Evolutionary conservation across 371 early-diverging fungal genomes (phyloP), one percentile per base, ranked within the genome.

Genomic region (Mucor velutinosus): DNA sequence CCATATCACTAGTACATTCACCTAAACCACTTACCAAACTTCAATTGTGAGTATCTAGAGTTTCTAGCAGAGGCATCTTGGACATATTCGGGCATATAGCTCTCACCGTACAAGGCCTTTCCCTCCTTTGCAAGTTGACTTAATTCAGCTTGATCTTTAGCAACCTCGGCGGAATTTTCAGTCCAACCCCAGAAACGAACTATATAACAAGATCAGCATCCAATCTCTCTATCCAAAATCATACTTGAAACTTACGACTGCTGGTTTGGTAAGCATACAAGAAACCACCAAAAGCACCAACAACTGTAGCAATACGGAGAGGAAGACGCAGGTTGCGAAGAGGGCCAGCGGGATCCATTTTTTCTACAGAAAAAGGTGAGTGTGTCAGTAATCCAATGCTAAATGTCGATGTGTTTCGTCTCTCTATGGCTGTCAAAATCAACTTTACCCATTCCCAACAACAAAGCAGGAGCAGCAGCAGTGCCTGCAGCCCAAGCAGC

Each of bases 141-240:
- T 84, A 91, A 86, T 81, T 94, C 93, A 41, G 71, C 74, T 45
- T 83, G 76, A 80, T 93, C 91, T 84, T 83, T 87, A 59, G 76
- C 79, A 33, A 87, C 89, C 78, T 98, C 98, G 57, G 87, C 82
- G 43, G 83, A 78, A 79, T 98, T 98, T 78, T 97, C 97, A 29
- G 78, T 83, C 89, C 93, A 92, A 25, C 98, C 98, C 93, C 93
- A 94, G 89, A 97, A 98, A 69, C 98, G 91, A 72, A 90, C 93
- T 94, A 80, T 29, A 15, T 35, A 39, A 39, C 30, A 37, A 19
- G 19, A 29, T 17, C 39, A 3, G 49, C 41, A 25, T 14, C 37
- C 37, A 19, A 23, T 11, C 11, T 11, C 11, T 11, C 11, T 59
- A 35, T 57, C 27, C 33, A 7, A 10, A 7, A 32, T 51, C 21